Evolutionary conservation across 2,329 filamentous ascomycete genomes (phyloP).

Genomic region (Fusarium siculi): DNA sequence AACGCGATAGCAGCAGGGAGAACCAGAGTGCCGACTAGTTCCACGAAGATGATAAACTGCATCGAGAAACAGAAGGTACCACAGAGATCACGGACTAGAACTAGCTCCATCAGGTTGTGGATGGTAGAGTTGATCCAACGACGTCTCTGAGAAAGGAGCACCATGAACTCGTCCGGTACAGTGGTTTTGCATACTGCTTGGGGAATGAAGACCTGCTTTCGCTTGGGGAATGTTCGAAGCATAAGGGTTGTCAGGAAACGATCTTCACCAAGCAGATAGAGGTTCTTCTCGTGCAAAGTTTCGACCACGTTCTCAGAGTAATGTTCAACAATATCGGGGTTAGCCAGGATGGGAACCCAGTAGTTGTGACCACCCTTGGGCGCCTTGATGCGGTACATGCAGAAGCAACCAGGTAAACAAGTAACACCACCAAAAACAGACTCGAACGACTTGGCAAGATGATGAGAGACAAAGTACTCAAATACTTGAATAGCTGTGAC

Average conservation of each 20-base stretch:
- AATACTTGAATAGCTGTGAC: slow-evolving; percentile 99
- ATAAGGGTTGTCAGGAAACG: slow-evolving; percentile 96
- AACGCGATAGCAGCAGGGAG: slow-evolving; percentile 96
- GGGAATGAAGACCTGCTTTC: slow-evolving; percentile 98
- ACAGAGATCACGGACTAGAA: slow-evolving; percentile 94
- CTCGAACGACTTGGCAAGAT: slow-evolving; percentile 96
- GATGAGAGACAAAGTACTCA: slow-evolving; percentile 99
- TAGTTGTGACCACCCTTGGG: slow-evolving; percentile 99
- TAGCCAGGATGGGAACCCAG: slow-evolving; percentile 98
- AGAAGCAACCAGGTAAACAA: slow-evolving; percentile 98
- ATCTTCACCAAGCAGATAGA: slow-evolving; percentile 91
- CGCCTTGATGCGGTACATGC: slow-evolving; percentile 99
- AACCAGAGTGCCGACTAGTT: slow-evolving; percentile 93
- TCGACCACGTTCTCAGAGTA: slow-evolving; percentile 99
- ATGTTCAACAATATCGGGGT: slow-evolving; percentile 98
- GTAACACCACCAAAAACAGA: slow-evolving; percentile 99
- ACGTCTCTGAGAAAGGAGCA: slow-evolving; percentile 91
- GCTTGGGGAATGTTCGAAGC: slow-evolving; percentile 98
- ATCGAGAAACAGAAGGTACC: slow-evolving; percentile 99
- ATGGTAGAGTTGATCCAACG: slow-evolving; percentile 99
- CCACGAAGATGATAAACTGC: slow-evolving; percentile 98
- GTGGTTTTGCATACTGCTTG: slow-evolving; percentile 99
- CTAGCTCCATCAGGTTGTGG: slow-evolving; percentile 97
- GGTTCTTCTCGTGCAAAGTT: slow-evolving; percentile 96
- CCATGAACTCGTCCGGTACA: slow-evolving; percentile 91